Conservation (phyloP, 495 filamentous ascomycete genomes). For the Evernia prunastri region DNA sequence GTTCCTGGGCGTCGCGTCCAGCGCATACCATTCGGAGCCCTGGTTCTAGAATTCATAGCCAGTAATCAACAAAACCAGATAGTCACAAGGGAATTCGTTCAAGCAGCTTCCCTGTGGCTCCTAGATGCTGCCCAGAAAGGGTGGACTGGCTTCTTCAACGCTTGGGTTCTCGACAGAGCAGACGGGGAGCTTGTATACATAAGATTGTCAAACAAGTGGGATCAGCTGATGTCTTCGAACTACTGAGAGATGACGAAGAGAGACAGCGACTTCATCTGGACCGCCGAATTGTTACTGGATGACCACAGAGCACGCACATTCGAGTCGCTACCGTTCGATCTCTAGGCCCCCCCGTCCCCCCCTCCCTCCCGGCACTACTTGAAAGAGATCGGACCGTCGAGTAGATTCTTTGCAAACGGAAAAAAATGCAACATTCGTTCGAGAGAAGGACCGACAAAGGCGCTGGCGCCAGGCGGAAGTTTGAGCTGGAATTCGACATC, state of each 20-base stretch:
- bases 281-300: too few species aligned
- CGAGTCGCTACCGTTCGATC: not conserved
- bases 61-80: not conserved
- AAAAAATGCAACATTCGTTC: not conserved
- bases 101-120: slow-evolving; percentile 4
- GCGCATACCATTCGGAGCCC: not conserved
- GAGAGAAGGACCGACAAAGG: not conserved
- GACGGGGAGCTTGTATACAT: not conserved
- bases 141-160: slow-evolving; percentile 1
- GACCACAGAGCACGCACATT: not conserved
- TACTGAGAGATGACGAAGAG: not conserved
- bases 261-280: not conserved
- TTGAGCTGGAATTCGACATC: not conserved
- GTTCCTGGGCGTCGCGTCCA: not conserved
- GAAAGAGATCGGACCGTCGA: not conserved
- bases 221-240: not conserved
- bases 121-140: not conserved
- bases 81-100: slow-evolving; percentile 4
- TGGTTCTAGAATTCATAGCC: slow-evolving; percentile 1
- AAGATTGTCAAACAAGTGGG: not conserved
- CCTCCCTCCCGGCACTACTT: not conserved
- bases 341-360: too few species aligned
- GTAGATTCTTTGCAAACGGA: not conserved
- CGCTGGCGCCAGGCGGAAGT: not conserved
- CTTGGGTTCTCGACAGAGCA: not conserved